These are phyloP conservation scores for Amanita fuliginea DNA, from an alignment of 768 basidiomycete species.

Conservation along the genomic window DNA sequence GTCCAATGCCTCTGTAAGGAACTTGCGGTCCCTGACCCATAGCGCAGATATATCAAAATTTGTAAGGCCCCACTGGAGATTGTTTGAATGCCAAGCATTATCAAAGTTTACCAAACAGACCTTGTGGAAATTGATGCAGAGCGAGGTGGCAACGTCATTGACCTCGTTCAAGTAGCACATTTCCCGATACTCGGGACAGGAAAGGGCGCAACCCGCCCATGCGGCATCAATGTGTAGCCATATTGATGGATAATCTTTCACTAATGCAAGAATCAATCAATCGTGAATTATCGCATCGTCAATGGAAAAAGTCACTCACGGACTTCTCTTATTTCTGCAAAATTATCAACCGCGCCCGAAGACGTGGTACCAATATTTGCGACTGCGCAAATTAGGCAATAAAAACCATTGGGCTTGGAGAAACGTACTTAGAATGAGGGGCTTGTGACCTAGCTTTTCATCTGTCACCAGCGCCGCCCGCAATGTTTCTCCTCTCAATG, in stretches of 20 bases:
- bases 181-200: constrained; percentile 69
- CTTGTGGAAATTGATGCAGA: constrained; percentile 92
- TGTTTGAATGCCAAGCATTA: not conserved
- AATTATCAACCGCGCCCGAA: constrained; percentile 75
- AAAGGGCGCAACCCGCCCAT: constrained; percentile 81
- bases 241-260: constrained; percentile 45
- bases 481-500: constrained; percentile 56
- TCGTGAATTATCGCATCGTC: not conserved
- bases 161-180: constrained; percentile 52
- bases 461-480: constrained; percentile 60
- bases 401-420: accelerated
- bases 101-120: constrained; percentile 17
- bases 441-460: constrained; percentile 42
- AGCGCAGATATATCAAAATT: constrained; percentile 78
- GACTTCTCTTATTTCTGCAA: constrained; percentile 64
- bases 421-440: constrained; percentile 69
- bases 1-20: constrained; percentile 73
- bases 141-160: constrained; percentile 68
- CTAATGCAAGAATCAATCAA: constrained; percentile 30
- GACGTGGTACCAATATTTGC: constrained; percentile 90
- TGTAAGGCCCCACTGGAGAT: constrained; percentile 69
- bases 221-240: constrained; percentile 88
- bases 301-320: constrained; percentile 27
- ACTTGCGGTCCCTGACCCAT: constrained; percentile 68
- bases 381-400: constrained; percentile 30